Percentiles rank a stretch among this genome's conserved stretches.
These are phyloP conservation scores for Populus hybrid DNA, from an alignment of 441 rosid species.

Conservation along the genomic window DNA sequence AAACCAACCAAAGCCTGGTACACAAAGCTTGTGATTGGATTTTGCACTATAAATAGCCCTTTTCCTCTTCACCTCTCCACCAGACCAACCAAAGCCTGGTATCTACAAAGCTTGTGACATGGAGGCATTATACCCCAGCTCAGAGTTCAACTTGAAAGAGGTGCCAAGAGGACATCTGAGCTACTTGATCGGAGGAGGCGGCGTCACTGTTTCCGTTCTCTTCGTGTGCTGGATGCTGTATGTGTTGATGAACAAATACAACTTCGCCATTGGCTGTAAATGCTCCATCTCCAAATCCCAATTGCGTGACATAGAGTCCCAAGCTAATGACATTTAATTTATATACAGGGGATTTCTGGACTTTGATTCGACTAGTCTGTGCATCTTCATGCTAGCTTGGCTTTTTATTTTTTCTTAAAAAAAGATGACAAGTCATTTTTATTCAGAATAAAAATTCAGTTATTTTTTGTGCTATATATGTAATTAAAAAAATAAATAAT, in stretches of 20 bases:
- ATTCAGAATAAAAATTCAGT: no score
- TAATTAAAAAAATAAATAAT: no score
- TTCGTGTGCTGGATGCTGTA: background rate
- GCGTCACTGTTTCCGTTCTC: slow-evolving; percentile 2
- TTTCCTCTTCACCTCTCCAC: background rate
- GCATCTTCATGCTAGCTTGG: no score
- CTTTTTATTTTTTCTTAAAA: no score
- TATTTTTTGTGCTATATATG: no score
- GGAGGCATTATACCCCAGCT: slow-evolving; percentile 8
- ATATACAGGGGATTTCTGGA: no score
- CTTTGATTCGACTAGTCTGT: no score
- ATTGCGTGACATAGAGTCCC: background rate
- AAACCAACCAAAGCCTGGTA: no score
- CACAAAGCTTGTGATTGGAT: no score
- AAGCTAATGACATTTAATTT: background rate
- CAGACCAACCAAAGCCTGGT: background rate
- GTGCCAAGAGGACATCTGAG: background rate
- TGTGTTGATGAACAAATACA: background rate
- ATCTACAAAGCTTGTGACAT: background rate
- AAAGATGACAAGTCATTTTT: no score
- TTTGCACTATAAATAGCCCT: background rate
- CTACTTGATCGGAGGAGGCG: slow-evolving; percentile 4
- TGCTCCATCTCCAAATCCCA: background rate
- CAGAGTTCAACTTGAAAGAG: slow-evolving; percentile 1
- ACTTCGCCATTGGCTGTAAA: background rate